Conservation (phyloP, 2,329 filamentous ascomycete species). For the Fonsecaea erecta region DNA sequence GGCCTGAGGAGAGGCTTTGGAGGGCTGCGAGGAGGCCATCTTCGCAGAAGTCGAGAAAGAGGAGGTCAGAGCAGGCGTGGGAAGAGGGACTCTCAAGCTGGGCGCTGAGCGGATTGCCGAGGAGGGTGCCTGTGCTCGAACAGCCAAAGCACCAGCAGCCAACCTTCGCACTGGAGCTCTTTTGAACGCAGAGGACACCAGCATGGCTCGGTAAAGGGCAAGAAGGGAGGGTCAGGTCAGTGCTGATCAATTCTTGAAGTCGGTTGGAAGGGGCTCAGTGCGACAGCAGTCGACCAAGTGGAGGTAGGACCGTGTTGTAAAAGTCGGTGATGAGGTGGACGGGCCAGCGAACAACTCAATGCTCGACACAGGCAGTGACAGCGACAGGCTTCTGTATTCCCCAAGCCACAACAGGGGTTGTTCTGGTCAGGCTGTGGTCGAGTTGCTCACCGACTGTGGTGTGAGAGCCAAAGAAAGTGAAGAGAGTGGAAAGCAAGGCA, state of each 20-base stretch:
- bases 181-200: slow-evolving; percentile 34
- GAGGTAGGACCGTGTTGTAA: background rate
- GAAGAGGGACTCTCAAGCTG: slow-evolving; percentile 19
- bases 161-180: slow-evolving; percentile 35
- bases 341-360: background rate
- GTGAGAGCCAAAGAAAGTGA: slow-evolving; percentile 3
- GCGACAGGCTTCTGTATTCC: background rate
- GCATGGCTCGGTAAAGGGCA: slow-evolving; percentile 25
- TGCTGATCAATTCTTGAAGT: background rate
- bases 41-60: slow-evolving; percentile 51
- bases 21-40: slow-evolving; percentile 46
- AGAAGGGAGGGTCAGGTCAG: background rate
- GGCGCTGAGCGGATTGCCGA: slow-evolving; percentile 25
- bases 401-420: background rate
- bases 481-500: background rate
- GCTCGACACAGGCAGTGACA: background rate
- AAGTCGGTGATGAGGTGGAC: background rate
- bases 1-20: slow-evolving; percentile 51
- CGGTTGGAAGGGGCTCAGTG: background rate
- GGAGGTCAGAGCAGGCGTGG: slow-evolving; percentile 32
- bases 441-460: slow-evolving; percentile 6
- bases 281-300: background rate
- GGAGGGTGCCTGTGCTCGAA: slow-evolving; percentile 29
- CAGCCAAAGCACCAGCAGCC: slow-evolving; percentile 35
- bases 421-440: slow-evolving; percentile 2